Base-by-base conservation (phyloP, 73 alveolate species). In the Effrenium voratum region DNA sequence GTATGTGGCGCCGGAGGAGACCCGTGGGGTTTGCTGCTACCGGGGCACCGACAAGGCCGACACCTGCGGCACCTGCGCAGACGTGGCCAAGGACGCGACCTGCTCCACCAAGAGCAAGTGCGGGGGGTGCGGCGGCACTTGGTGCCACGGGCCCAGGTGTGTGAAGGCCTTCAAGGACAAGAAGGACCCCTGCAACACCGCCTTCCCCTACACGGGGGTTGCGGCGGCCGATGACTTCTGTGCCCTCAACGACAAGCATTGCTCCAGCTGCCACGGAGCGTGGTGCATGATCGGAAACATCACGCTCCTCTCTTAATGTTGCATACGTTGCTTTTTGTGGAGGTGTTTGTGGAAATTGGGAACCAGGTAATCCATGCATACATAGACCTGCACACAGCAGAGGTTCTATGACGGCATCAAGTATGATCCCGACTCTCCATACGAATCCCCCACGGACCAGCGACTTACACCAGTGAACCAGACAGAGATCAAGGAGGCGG, bases 21-120 rank as follows among this genome's bases (percentile, higher is more conserved):
- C 68, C 57, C 30, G 45, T 4, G 90, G 90, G 46, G 30, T 79
- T 44, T 79, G 90, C 90, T 79, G 90, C 90, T 79, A 84, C 79
- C 75, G 93, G 49, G 93, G 93, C 34, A 72, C 44, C 36, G 46
- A 28, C 12, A 49, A 47, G 68, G 92, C 22, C 47, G 81, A 57
- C 60, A 60, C 81, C 57, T 57, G 75, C 59, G 82, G 94, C 79
- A 60, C 81, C 94, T 85, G 94, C 81, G 94, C 82, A 72, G 94
- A 85, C 59, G 57, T 85, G 32, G 94, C 94, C 40, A 55, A 85
- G 81, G 80, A 68, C 30, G 22, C 73, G 15, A 59, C 73, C 22
- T 59, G 73, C 73, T 59, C 73, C 73, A n/a, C 22, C 22, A 59
- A 59, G 73, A n/a, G 34, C 73, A 28, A n/a, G 34, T 59, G 73